Evolutionary conservation across 2,329 filamentous ascomycete species (phyloP).

Genomic region (Claviceps spartinae): DNA sequence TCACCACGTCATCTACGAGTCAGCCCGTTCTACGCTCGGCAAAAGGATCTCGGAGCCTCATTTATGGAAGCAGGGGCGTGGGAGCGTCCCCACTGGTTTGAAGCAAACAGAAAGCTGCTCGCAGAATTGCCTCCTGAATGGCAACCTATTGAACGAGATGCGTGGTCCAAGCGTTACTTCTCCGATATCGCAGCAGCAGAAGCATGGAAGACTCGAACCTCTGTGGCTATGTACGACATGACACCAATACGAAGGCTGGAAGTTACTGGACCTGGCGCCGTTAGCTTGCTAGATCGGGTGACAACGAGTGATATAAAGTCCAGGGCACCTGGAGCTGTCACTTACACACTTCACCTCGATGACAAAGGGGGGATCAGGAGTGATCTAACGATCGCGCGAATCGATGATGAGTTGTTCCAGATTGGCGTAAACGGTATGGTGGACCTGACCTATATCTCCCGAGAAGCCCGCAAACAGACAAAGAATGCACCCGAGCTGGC

Average conservation of each 20-base stretch:
- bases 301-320: constrained; percentile 33
- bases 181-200: constrained; percentile 46
- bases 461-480: constrained; percentile 36
- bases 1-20: constrained; percentile 45
- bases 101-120: constrained; percentile 39
- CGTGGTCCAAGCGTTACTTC: constrained; percentile 43
- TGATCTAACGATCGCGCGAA: constrained; percentile 41
- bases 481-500: constrained; percentile 25
- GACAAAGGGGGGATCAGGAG: constrained; percentile 37
- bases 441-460: constrained; percentile 39
- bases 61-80: constrained; percentile 47
- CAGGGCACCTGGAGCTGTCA: constrained; percentile 33
- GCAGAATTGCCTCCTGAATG: constrained; percentile 37
- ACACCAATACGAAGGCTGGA: constrained; percentile 45
- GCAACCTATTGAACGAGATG: constrained; percentile 40
- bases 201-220: constrained; percentile 51
- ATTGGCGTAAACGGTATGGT: constrained; percentile 41
- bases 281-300: constrained; percentile 38
- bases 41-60: constrained; percentile 40
- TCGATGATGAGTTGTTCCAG: constrained; percentile 37
- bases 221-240: constrained; percentile 49
- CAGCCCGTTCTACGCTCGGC: constrained; percentile 42
- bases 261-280: constrained; percentile 42
- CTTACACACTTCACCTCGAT: constrained; percentile 44
- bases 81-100: constrained; percentile 52